These are phyloP conservation scores for Pythium dissimile DNA, from an alignment of 352 stramenopile species.

Conservation along the genomic window DNA sequence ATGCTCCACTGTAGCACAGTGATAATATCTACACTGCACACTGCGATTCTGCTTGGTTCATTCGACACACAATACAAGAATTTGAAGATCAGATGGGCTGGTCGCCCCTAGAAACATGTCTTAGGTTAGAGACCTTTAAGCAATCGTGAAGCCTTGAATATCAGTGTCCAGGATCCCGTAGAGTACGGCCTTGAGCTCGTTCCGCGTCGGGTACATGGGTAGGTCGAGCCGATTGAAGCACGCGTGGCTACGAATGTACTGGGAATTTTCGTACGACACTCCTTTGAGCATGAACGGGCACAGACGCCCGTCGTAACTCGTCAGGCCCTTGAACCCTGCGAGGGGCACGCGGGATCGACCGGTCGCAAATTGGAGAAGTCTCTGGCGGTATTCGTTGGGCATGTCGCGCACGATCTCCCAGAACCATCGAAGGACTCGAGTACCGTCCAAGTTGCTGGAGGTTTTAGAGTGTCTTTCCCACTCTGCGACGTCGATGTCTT, in stretches of 20 bases:
- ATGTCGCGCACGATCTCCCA: conserved; percentile 95
- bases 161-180: conserved; percentile 24
- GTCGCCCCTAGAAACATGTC: no score
- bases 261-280: conserved; percentile 12
- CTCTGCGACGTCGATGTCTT: conserved; percentile 94
- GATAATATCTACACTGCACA: no score
- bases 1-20: neutral
- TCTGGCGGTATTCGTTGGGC: conserved; percentile 71
- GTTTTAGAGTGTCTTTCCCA: conserved; percentile 88
- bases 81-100: no score
- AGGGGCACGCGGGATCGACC: conserved; percentile 74
- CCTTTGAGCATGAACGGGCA: conserved; percentile 76
- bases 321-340: conserved; percentile 70
- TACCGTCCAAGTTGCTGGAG: conserved; percentile 42
- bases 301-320: conserved; percentile 73
- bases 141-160: conserved; percentile 24
- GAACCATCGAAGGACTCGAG: conserved; percentile 82
- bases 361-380: conserved; percentile 80
- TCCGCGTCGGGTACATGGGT: conserved; percentile 16
- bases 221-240: conserved; percentile 28
- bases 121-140: conserved; percentile 7
- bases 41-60: no score
- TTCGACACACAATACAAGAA: no score
- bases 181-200: conserved; percentile 17
- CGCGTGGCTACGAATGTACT: conserved; percentile 26